These are phyloP conservation scores for Trichocladium antarcticum DNA, from an alignment of 495 filamentous ascomycete genomes.

Conservation along the genomic window DNA sequence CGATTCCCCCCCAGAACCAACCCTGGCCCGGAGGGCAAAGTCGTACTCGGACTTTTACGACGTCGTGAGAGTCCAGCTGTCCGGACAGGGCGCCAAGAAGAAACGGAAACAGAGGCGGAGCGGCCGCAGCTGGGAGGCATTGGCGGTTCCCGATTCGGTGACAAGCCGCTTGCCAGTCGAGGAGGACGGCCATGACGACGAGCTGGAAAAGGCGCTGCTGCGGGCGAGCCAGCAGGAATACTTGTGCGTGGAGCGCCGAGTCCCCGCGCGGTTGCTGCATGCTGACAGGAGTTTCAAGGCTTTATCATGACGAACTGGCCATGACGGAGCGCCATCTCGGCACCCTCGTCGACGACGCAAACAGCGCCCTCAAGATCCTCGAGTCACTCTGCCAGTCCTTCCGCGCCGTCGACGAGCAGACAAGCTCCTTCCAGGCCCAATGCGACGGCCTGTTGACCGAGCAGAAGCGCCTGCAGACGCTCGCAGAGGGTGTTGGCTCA, in stretches of 20 bases:
- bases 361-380: slow-evolving; percentile 60
- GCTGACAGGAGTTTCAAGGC: slow-evolving; percentile 36
- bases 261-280: neutral
- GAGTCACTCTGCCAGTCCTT: slow-evolving; percentile 72
- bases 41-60: slow-evolving; percentile 67
- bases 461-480: slow-evolving; percentile 58
- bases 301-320: slow-evolving; percentile 68
- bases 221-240: slow-evolving; percentile 79
- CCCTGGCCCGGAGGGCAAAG: slow-evolving; percentile 52
- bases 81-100: slow-evolving; percentile 34
- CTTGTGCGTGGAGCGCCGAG: slow-evolving; percentile 48
- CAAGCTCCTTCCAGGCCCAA: slow-evolving; percentile 78
- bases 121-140: slow-evolving; percentile 32
- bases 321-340: slow-evolving; percentile 71
- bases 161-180: slow-evolving; percentile 46
- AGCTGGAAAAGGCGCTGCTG: slow-evolving; percentile 53
- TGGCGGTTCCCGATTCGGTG: slow-evolving; percentile 42
- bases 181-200: slow-evolving; percentile 47
- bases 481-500: slow-evolving; percentile 70
- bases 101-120: slow-evolving; percentile 31
- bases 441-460: slow-evolving; percentile 76
- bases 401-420: slow-evolving; percentile 74
- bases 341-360: slow-evolving; percentile 63
- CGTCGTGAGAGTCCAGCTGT: slow-evolving; percentile 45
- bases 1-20: slow-evolving; percentile 51